Evolutionary conservation across 257 asterid species (phyloP).

Genomic region (Nicotiana obtusifolia): DNA sequence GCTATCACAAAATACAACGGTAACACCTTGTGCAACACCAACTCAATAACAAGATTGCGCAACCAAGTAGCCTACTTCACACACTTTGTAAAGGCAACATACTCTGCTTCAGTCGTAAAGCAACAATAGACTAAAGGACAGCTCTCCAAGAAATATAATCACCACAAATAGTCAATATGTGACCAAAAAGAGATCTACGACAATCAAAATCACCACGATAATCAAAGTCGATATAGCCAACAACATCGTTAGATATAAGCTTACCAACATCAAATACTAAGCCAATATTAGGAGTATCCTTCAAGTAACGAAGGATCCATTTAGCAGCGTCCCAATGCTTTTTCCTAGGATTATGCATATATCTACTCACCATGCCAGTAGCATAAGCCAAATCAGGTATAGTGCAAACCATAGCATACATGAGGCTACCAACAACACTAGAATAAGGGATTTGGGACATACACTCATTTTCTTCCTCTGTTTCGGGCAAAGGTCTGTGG

Average conservation of each 20-base stretch:
- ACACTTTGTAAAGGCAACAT: neutral
- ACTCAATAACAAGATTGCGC: neutral
- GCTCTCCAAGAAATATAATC: neutral
- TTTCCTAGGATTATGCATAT: neutral
- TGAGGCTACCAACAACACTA: neutral
- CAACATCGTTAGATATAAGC: neutral
- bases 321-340: neutral
- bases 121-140: neutral
- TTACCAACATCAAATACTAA: neutral
- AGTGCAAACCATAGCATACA: neutral
- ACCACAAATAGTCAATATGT: neutral
- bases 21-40: neutral
- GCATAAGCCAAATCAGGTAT: neutral
- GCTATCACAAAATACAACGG: neutral
- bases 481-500: neutral
- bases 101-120: neutral
- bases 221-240: neutral
- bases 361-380: neutral
- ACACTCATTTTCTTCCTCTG: neutral
- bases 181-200: neutral
- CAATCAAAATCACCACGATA: too few relatives aligned
- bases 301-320: neutral
- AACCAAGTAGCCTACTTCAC: slow-evolving; percentile 7
- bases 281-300: neutral
- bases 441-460: neutral